A percentile compares a stretch with the other conserved stretches of the same genome.
Evolutionary conservation across 805 yeast genomes (phyloP).

Genomic region (Yarrowia deformans): DNA sequence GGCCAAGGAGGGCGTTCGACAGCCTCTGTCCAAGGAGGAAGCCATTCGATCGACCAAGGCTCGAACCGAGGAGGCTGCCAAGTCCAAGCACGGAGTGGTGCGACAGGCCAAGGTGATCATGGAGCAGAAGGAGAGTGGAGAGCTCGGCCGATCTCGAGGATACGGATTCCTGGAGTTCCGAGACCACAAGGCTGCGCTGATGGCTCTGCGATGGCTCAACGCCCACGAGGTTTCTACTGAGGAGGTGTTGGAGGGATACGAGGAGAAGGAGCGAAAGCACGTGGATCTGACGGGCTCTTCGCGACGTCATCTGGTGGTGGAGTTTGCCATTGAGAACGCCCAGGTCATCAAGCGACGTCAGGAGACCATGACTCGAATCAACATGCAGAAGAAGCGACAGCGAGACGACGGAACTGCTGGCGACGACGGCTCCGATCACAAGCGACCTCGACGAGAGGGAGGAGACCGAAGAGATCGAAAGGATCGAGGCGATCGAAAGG

Average conservation of each 20-base stretch:
- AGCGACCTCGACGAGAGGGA: constrained; percentile 27
- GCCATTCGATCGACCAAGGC: constrained; percentile 72
- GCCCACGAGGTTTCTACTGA: constrained; percentile 81
- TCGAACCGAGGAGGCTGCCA: constrained; percentile 58
- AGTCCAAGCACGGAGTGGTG: constrained; percentile 83
- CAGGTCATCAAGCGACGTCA: constrained; percentile 89
- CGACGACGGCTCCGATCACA: not conserved
- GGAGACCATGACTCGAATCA: constrained; percentile 54
- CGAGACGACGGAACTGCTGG: constrained; percentile 41
- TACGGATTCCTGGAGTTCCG: constrained; percentile 94
- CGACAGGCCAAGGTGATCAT: constrained; percentile 90
- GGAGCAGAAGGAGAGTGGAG: constrained; percentile 90
- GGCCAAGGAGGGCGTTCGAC: constrained; percentile 75
- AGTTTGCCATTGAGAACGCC: constrained; percentile 95
- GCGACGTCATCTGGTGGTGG: constrained; percentile 84
- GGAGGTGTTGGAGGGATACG: constrained; percentile 59
- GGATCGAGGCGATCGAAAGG: constrained; percentile 23
- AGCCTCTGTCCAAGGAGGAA: constrained; percentile 89
- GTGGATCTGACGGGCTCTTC: constrained; percentile 50
- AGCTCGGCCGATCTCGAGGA: constrained; percentile 90
- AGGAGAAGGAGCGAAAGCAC: constrained; percentile 43
- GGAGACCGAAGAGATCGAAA: not conserved
- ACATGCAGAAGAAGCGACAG: constrained; percentile 41
- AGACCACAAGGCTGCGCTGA: constrained; percentile 89
- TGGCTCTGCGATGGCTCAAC: constrained; percentile 97